Base-by-base conservation (phyloP, 179 eudicot genomes). In the Silene vulgaris region DNA sequence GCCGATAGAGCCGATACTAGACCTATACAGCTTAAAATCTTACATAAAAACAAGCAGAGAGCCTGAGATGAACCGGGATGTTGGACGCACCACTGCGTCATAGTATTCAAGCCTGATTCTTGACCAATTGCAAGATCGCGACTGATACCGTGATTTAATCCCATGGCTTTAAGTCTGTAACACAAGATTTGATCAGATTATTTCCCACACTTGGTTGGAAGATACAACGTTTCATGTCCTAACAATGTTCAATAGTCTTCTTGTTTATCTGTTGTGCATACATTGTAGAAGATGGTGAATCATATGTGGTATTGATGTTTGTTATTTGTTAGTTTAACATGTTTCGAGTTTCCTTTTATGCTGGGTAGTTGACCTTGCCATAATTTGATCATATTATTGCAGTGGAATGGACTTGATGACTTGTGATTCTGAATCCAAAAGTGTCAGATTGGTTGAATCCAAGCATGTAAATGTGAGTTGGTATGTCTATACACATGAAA, bases 401-500 rank as follows among this genome's bases (percentile, higher is more conserved):
- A 96, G 99, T 75, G 99, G 97, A 59, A 87, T 96, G 74, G 99
- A 93, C 78, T 81, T 93, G 50, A 85, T 85, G 77, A 79, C 87
- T 65, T 90, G 82, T 78, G 84, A 82, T 75, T 71, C 87, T 45
- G 94, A 89, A 71, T 74, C 82, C 66, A 85, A 87, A 84, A 83
- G 75, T 65, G 88, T 96, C 71, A 86, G 79, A n/a, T 80, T 91
- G 80, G 85, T 84, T 8, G 97, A 93, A 80, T 85, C 92, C 72
- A 96, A 96, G 91, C 91, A 78, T 84, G 75, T 86, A 57, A 89
- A 80, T 80, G 91, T 96, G 77, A 86, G 87, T 76, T 96, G 99
- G 99, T 93, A 90, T 77, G 76, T 79, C 37, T 96, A 96, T 79
- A 89, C 99, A 43, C 99, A 96, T 91, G 99, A 96, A 86, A 93